Base-by-base conservation (phyloP, 345 rosid genomes). In the Acer saccharum region DNA sequence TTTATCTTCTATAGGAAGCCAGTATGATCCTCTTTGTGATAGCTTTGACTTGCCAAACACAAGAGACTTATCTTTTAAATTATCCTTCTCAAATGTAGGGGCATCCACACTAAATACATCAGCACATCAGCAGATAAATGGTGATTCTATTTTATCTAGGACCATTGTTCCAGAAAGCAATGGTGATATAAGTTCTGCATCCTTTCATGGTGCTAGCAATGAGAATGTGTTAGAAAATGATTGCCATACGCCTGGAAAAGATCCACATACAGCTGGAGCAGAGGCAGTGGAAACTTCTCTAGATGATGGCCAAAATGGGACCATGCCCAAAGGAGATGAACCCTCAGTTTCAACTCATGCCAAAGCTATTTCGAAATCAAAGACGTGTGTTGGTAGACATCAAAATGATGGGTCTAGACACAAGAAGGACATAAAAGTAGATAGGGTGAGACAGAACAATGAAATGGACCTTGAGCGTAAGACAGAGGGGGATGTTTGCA, bases 1-100 rank as follows among this genome's bases (percentile, higher is more conserved):
- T 68, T 81, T 77, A 79, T 83, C 97, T 39, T 88, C 95, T 32
- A 77, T 84, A 10, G 88, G 82, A 76, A 84, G 84, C 76, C 86
- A 84, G 48, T 93, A 88, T 72, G 92, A 92, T 76, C 97, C 90
- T 77, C 78, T 90, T 78, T 85, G 57, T 61, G 92, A 93, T 86
- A 81, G 90, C 84, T 58, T 83, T 66, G 92, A 89, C 79, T 23
- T 77, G 39, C 85, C 80, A 18, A 77, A 68, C 25, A n/a, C 74
- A 50, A 83, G 85, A 81, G 86, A 85, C 29, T 74, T 57, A 70
- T 66, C 89, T 68, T 81, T 69, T 39, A 72, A 83, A 77, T 60
- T 83, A 68, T 77, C 88, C 5, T 35, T 35, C 39, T 35, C 39
- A 4, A 35, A 35, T 35, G 39, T 35, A 4, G 39, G 39, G 39